A percentile compares a stretch with the other conserved stretches of the same genome.
Conservation (phyloP, 768 basidiomycete species). For the Leucocoprinus sp. region DNA sequence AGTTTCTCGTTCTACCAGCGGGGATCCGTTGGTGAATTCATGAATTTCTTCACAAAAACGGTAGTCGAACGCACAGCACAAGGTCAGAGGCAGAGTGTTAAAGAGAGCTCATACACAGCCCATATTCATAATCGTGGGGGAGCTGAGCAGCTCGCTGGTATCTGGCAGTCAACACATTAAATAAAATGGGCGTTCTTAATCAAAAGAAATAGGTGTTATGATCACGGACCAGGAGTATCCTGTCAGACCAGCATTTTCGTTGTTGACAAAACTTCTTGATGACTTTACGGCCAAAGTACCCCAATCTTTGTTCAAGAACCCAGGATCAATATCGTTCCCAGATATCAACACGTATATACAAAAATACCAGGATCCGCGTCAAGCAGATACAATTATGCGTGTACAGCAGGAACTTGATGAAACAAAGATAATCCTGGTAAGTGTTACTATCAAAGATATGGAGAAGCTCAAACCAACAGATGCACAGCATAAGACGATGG, state of each 20-base stretch:
- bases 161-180: conserved; percentile 15
- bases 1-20: conserved; percentile 93
- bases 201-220: conserved; percentile 59
- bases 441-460: conserved; percentile 21
- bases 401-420: conserved; percentile 98
- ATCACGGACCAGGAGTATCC: conserved; percentile 97
- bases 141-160: conserved; percentile 79
- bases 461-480: not conserved
- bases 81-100: conserved; percentile 87
- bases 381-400: conserved; percentile 97
- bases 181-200: not conserved
- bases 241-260: conserved; percentile 91
- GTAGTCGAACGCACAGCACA: conserved; percentile 81
- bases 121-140: conserved; percentile 91
- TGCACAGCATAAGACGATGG: conserved; percentile 94
- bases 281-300: conserved; percentile 83
- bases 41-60: conserved; percentile 91
- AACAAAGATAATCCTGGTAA: conserved; percentile 94
- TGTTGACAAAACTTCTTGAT: conserved; percentile 87
- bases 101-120: conserved; percentile 89
- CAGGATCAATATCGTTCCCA: conserved; percentile 66
- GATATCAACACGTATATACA: conserved; percentile 68
- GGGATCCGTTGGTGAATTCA: conserved; percentile 82
- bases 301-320: conserved; percentile 56
- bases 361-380: conserved; percentile 95